Conservation (phyloP, 2,329 filamentous ascomycete species). For the Cladobotryum mycophilum region DNA sequence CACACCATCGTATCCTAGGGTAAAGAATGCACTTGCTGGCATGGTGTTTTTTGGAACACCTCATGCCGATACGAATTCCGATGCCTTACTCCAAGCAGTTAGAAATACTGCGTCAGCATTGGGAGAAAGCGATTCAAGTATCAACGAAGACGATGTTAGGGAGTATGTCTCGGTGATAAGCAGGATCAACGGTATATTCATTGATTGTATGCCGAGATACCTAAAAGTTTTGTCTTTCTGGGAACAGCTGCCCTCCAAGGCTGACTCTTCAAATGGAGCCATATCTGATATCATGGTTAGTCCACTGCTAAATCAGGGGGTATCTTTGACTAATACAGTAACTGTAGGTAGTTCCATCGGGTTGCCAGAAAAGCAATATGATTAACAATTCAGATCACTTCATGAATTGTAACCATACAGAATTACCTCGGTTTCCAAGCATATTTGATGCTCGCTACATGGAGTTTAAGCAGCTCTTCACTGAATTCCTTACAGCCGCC, state of each 20-base stretch:
- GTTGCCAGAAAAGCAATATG: neutral
- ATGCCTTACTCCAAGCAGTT: slow-evolving; percentile 16
- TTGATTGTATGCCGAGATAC: slow-evolving; percentile 4
- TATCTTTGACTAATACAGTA: neutral
- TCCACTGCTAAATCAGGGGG: neutral
- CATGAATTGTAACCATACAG: slow-evolving; percentile 16
- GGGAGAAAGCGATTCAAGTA: neutral
- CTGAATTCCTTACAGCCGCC: slow-evolving; percentile 2
- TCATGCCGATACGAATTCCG: slow-evolving; percentile 16
- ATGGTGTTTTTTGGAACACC: slow-evolving; percentile 20
- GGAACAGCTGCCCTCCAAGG: slow-evolving; percentile 9
- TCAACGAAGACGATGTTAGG: slow-evolving; percentile 13
- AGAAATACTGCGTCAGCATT: slow-evolving; percentile 11
- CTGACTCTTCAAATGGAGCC: neutral
- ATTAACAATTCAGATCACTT: slow-evolving; percentile 5
- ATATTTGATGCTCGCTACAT: slow-evolving; percentile 12
- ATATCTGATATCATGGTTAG: neutral
- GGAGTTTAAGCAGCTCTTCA: slow-evolving; percentile 11
- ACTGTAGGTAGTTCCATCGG: neutral
- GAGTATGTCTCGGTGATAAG: slow-evolving; percentile 17
- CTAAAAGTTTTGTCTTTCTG: slow-evolving; percentile 11
- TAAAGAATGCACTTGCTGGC: slow-evolving; percentile 11
- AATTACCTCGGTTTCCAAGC: slow-evolving; percentile 15
- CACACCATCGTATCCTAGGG: slow-evolving; percentile 4
- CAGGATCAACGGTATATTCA: slow-evolving; percentile 15